phyloP scores from a whole-genome alignment of 148 eudicot species.

The Silene latifolia region DNA sequence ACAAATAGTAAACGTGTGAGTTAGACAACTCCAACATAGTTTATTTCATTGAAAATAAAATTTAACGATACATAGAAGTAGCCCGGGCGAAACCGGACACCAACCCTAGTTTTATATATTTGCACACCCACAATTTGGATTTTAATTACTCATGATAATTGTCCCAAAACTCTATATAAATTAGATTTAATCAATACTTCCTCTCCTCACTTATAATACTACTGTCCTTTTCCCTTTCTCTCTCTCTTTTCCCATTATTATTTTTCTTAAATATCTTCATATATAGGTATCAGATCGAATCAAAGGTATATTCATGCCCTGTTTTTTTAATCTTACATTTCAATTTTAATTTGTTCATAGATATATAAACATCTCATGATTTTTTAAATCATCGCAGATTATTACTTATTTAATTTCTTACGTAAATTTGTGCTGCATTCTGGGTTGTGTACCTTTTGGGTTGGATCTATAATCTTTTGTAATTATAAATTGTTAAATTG shows the following conservation, averaged over 20 bases:
- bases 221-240: neutral
- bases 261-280: conserved; percentile 16
- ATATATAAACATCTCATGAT: neutral
- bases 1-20: too few relatives aligned
- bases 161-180: neutral
- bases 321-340: neutral
- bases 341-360: neutral
- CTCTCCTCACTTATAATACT: neutral
- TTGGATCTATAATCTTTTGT: conserved; percentile 17
- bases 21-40: too few relatives aligned
- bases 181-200: neutral
- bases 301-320: conserved; percentile 27
- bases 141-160: too few relatives aligned
- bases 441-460: neutral
- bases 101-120: too few relatives aligned
- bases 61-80: too few relatives aligned
- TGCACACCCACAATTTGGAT: too few relatives aligned
- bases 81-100: too few relatives aligned
- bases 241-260: neutral
- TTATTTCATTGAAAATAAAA: too few relatives aligned
- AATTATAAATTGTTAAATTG: neutral
- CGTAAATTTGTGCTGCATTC: conserved; percentile 1
- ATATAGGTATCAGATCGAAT: conserved; percentile 27
- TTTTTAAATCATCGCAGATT: neutral
- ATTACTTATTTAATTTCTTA: neutral